Evolutionary conservation across 2,329 filamentous ascomycete genomes (phyloP).

Genomic region (Botrytis tulipae): DNA sequence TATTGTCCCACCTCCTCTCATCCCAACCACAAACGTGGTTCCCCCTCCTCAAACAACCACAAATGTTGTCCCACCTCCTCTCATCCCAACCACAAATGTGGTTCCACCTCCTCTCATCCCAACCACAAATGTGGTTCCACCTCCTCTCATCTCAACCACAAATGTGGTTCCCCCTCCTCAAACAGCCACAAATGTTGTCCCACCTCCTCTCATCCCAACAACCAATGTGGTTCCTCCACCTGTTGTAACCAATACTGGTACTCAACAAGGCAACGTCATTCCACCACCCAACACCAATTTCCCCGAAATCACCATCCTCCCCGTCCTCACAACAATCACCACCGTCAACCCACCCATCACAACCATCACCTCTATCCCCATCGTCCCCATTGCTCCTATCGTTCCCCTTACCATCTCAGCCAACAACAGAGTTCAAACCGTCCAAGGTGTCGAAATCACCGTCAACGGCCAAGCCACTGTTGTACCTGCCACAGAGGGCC

Average conservation of each 20-base stretch:
- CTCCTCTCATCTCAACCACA: not conserved
- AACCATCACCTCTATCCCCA: conserved; percentile 5
- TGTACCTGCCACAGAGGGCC: not conserved
- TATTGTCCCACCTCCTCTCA: not conserved
- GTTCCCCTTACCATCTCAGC: not conserved
- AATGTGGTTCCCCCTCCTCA: not conserved
- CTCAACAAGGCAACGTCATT: not conserved
- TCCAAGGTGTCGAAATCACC: not conserved
- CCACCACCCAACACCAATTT: conserved; percentile 5
- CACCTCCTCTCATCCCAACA: not conserved
- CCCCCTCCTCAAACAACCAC: not conserved
- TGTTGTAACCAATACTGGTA: not conserved
- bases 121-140: not conserved
- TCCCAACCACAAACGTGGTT: not conserved
- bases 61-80: not conserved
- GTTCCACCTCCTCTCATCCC: not conserved
- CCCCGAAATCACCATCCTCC: conserved; percentile 8
- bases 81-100: not conserved
- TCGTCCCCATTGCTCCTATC: not conserved
- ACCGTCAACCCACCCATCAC: conserved; percentile 16
- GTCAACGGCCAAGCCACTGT: not conserved
- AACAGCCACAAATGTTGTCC: not conserved
- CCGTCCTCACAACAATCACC: conserved; percentile 11
- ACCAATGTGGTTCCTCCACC: not conserved
- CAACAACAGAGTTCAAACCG: not conserved